Conservation (phyloP, 805 yeast species). For the Yamadazyma scolyti region DNA sequence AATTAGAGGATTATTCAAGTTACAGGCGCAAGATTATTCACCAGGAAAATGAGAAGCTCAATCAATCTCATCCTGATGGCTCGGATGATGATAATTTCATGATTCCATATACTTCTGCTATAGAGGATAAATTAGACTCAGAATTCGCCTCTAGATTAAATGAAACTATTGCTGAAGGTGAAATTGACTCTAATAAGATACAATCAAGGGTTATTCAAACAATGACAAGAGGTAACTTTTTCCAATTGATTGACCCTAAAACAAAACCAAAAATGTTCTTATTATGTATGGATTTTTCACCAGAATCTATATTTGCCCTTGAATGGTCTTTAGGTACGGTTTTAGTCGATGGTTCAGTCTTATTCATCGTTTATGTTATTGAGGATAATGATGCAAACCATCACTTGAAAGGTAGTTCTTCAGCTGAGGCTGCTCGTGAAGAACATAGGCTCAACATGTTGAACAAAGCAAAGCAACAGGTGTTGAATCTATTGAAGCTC, state of each 20-base stretch:
- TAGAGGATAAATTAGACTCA: conserved; percentile 60
- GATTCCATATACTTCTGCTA: conserved; percentile 67
- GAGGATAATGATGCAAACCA: conserved; percentile 45
- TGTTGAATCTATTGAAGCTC: conserved; percentile 48
- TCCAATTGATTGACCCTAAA: conserved; percentile 44
- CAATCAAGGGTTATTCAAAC: conserved; percentile 65
- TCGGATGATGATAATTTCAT: conserved; percentile 26
- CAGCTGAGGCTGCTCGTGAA: conserved; percentile 34
- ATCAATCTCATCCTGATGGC: conserved; percentile 2
- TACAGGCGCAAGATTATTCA: conserved; percentile 59
- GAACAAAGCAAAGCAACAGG: conserved; percentile 42
- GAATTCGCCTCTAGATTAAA: conserved; percentile 54
- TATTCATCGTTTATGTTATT: conserved; percentile 65
- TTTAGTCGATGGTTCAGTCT: conserved; percentile 74
- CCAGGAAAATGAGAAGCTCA: conserved; percentile 42
- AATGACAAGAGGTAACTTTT: conserved; percentile 65
- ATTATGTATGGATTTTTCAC: conserved; percentile 77
- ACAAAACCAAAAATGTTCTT: conserved; percentile 58
- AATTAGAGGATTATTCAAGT: conserved; percentile 53
- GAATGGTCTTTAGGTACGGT: conserved; percentile 89
- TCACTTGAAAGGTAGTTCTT: conserved; percentile 36
- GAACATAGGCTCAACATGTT: conserved; percentile 35
- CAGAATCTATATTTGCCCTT: conserved; percentile 78
- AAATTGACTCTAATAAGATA: conserved; percentile 47
- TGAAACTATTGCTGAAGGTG: conserved; percentile 53